Percentiles rank a stretch among this genome's conserved stretches.
Conservation (phyloP, 352 stramenopile genomes). For the Elongisporangium undulatum region DNA sequence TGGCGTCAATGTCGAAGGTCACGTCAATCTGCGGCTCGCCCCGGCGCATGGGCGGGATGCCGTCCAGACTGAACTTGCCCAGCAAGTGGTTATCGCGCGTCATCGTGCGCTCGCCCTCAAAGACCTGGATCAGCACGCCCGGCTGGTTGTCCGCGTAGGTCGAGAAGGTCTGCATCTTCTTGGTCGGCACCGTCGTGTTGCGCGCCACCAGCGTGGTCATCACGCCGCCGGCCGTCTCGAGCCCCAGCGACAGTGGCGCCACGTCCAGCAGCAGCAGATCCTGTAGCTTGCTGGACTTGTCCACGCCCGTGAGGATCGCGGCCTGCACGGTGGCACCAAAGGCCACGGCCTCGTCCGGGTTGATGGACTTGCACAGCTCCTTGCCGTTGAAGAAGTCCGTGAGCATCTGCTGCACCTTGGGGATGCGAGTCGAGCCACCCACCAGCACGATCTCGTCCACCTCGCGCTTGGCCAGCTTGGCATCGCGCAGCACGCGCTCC, state of each 20-base stretch:
- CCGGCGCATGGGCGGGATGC: slow-evolving; percentile 57
- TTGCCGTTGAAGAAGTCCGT: slow-evolving; percentile 59
- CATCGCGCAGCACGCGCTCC: slow-evolving; percentile 20
- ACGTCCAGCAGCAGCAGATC: slow-evolving; percentile 78
- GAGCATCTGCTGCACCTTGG: slow-evolving; percentile 48
- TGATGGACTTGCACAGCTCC: slow-evolving; percentile 58
- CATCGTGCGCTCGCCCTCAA: slow-evolving; percentile 85
- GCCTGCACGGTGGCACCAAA: slow-evolving; percentile 45
- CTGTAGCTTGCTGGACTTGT: slow-evolving; percentile 54
- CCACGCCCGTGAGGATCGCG: slow-evolving; percentile 24
- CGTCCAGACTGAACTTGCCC: slow-evolving; percentile 60
- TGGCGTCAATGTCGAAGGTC: slow-evolving; percentile 73
- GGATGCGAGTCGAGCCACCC: slow-evolving; percentile 39
- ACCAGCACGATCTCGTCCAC: slow-evolving; percentile 31
- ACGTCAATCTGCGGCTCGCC: slow-evolving; percentile 71
- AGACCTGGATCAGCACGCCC: slow-evolving; percentile 66
- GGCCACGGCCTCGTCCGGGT: slow-evolving; percentile 61
- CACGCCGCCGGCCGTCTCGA: slow-evolving; percentile 66
- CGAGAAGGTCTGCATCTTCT: slow-evolving; percentile 62
- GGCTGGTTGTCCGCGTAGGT: slow-evolving; percentile 73
- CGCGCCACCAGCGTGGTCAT: slow-evolving; percentile 67
- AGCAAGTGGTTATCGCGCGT: slow-evolving; percentile 79
- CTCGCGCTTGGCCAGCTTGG: slow-evolving; percentile 20
- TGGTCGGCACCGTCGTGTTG: slow-evolving; percentile 63
- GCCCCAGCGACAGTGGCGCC: slow-evolving; percentile 54